Evolutionary conservation across 768 basidiomycete species (phyloP).

Genomic region (Sistotremastrum niveocremeum): DNA sequence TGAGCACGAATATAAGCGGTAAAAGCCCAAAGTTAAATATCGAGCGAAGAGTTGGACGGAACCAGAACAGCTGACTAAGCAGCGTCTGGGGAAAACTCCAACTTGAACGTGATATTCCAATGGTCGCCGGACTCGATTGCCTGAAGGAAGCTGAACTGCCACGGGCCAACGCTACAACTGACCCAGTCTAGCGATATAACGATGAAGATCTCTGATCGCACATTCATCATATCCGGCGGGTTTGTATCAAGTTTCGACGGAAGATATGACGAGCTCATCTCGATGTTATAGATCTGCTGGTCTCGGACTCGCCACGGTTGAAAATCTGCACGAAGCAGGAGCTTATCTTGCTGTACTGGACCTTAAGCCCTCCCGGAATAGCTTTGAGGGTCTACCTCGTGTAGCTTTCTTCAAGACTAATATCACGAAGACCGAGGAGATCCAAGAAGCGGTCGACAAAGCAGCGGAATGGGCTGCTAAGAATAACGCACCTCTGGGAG

Average conservation of each 20-base stretch:
- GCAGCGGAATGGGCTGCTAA: slow-evolving; percentile 17
- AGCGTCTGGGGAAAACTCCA: no score
- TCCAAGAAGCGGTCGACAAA: slow-evolving; percentile 16
- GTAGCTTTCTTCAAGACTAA: slow-evolving; percentile 15
- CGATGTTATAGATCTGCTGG: slow-evolving; percentile 33
- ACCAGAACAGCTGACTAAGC: no score
- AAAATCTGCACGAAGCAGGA: slow-evolving; percentile 27
- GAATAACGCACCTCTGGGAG: slow-evolving; percentile 35
- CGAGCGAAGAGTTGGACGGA: no score
- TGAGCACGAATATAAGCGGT: no score
- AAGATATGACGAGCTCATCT: neutral
- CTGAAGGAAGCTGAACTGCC: no score
- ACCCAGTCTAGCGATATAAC: neutral
- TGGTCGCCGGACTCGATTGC: no score
- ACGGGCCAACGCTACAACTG: no score
- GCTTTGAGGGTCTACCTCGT: neutral
- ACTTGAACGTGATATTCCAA: no score
- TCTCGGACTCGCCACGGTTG: slow-evolving; percentile 39
- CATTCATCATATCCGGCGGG: slow-evolving; percentile 47
- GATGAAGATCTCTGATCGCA: slow-evolving; percentile 40
- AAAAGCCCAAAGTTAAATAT: no score
- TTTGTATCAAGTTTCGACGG: slow-evolving; percentile 13
- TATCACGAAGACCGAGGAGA: slow-evolving; percentile 16
- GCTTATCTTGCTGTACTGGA: slow-evolving; percentile 43
- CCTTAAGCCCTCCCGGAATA: slow-evolving; percentile 4